phyloP scores from a whole-genome alignment of 441 rosid genomes.

The Corymbia citriodora region DNA sequence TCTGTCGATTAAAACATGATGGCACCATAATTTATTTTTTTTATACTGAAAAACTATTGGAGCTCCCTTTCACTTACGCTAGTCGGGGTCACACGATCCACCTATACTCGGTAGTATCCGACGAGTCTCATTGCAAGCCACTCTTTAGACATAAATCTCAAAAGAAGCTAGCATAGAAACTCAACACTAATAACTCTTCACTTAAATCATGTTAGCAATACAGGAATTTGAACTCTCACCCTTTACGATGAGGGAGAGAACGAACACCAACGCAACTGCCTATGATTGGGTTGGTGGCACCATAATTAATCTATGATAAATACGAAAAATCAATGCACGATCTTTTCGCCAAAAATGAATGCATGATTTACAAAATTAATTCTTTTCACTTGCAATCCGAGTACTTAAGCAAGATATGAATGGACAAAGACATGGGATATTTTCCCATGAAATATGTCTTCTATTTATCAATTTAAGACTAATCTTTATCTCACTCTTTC shows the following conservation, averaged over 20 bases:
- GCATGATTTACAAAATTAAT: not conserved
- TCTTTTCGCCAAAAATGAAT: not conserved
- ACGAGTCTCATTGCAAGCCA: too few relatives aligned
- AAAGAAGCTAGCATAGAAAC: too few relatives aligned
- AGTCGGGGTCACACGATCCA: too few relatives aligned
- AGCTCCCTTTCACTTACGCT: too few relatives aligned
- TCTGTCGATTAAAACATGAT: not conserved
- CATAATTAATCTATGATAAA: not conserved
- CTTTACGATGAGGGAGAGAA: too few relatives aligned
- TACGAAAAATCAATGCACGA: not conserved
- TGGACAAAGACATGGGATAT: not conserved
- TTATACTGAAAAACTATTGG: too few relatives aligned
- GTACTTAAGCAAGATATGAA: not conserved
- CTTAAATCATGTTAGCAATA: too few relatives aligned
- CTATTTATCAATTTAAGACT: not conserved
- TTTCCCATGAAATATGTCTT: not conserved
- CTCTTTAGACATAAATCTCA: too few relatives aligned
- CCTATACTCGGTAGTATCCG: too few relatives aligned
- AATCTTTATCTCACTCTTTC: not conserved
- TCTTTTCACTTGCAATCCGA: accelerated
- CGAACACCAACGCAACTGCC: too few relatives aligned
- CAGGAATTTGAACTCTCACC: too few relatives aligned
- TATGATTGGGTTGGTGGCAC: not conserved
- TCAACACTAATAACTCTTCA: too few relatives aligned
- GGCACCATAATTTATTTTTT: not conserved